phyloP scores from a whole-genome alignment of 2,329 filamentous ascomycete species.

The Pseudogymnoascus pannorum region DNA sequence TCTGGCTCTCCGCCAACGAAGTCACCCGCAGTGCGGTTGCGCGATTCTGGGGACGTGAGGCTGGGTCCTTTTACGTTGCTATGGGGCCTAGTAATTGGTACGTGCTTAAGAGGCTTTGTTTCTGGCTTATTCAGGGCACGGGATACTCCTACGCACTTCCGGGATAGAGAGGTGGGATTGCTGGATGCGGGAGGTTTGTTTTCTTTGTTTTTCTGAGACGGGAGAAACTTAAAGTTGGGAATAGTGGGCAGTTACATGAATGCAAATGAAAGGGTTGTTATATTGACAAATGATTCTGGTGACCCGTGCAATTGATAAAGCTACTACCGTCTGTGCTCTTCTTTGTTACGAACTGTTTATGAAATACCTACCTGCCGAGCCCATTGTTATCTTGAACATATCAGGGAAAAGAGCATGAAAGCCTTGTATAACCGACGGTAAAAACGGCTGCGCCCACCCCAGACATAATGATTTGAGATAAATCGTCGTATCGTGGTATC shows the following conservation, averaged over 20 bases:
- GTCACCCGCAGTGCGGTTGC: background rate
- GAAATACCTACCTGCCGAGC: background rate
- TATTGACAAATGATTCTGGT: background rate
- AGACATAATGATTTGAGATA: background rate
- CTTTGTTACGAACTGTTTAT: background rate
- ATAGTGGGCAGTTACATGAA: background rate
- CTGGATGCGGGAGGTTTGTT: background rate
- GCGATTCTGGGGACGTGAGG: background rate
- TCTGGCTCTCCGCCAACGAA: background rate
- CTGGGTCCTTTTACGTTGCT: background rate
- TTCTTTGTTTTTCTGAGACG: background rate
- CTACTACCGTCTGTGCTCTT: background rate
- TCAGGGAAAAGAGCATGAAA: background rate
- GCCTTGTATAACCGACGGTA: background rate
- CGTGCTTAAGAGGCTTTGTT: background rate
- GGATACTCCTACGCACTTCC: background rate
- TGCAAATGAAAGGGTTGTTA: slow-evolving; percentile 2
- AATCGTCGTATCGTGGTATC: background rate
- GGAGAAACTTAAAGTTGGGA: background rate
- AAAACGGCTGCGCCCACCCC: background rate
- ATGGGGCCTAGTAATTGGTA: background rate
- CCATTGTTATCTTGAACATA: background rate
- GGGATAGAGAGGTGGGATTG: background rate
- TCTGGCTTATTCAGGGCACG: background rate
- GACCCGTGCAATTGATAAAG: background rate